These are phyloP conservation scores for Aureobasidium sp. DNA, from an alignment of 2,329 filamentous ascomycete genomes.

Conservation along the genomic window DNA sequence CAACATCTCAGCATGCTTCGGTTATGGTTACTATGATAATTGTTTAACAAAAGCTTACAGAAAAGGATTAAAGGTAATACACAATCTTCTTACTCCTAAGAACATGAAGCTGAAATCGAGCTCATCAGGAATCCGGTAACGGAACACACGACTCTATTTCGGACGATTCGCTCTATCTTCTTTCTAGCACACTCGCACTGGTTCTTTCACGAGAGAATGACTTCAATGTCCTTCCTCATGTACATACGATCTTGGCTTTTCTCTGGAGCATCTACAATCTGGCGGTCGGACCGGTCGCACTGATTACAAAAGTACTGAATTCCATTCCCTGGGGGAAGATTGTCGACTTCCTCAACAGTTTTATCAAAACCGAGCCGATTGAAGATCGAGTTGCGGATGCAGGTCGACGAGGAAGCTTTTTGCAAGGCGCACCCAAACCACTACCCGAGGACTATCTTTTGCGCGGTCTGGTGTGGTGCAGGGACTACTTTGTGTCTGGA, in stretches of 20 bases:
- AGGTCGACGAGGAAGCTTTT: constrained; percentile 29
- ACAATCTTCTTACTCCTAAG: not conserved
- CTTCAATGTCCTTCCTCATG: constrained; percentile 47
- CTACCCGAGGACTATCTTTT: constrained; percentile 62
- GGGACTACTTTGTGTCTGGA: constrained; percentile 47
- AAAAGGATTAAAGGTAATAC: not conserved
- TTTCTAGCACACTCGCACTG: constrained; percentile 27
- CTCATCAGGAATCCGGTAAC: not conserved
- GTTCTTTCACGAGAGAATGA: constrained; percentile 22
- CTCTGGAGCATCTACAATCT: constrained; percentile 35
- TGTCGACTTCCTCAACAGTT: constrained; percentile 44
- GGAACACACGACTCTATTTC: not conserved
- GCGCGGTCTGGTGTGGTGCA: constrained; percentile 52
- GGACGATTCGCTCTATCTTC: constrained; percentile 1
- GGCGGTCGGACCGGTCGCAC: not conserved
- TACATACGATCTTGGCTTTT: constrained; percentile 56
- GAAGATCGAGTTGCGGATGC: constrained; percentile 29
- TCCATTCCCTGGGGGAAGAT: constrained; percentile 47
- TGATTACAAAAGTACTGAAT: constrained; percentile 22
- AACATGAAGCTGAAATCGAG: not conserved
- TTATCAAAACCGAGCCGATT: constrained; percentile 31
- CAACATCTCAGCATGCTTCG: constrained; percentile 44
- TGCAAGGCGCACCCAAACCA: constrained; percentile 39
- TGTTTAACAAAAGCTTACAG: constrained; percentile 29
- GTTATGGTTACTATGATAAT: constrained; percentile 45